These are phyloP conservation scores for Aspergillus quadricinctus DNA, from an alignment of 2,329 filamentous ascomycete genomes.

Conservation along the genomic window DNA sequence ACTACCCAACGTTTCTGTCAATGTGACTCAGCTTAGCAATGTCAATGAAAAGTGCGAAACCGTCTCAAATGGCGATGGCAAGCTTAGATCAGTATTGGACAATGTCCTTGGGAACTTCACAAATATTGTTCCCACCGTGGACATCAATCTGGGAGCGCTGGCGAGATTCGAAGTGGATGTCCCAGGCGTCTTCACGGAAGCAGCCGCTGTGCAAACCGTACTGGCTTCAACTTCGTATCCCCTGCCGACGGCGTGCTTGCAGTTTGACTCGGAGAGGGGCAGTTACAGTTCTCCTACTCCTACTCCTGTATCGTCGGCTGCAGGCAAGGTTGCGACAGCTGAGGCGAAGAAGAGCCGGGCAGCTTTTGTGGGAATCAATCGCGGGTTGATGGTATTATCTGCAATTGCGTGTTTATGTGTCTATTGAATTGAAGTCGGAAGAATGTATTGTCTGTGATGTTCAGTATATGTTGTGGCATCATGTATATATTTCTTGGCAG, in stretches of 20 bases:
- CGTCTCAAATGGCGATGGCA: background rate
- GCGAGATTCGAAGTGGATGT: slow-evolving; percentile 15
- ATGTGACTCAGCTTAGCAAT: slow-evolving; percentile 12
- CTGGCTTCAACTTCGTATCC: slow-evolving; percentile 9
- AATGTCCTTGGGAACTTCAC: slow-evolving; percentile 12
- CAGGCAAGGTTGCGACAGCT: background rate
- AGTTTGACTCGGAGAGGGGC: slow-evolving; percentile 10
- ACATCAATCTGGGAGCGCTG: slow-evolving; percentile 14
- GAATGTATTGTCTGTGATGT: background rate
- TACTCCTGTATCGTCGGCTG: background rate
- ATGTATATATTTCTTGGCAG: background rate
- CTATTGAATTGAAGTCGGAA: background rate
- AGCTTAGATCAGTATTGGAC: background rate
- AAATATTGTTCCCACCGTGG: slow-evolving; percentile 14
- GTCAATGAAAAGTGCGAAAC: slow-evolving; percentile 18
- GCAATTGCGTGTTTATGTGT: background rate
- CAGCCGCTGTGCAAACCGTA: background rate
- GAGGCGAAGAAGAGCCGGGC: background rate
- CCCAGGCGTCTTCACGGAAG: background rate
- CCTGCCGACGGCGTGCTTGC: slow-evolving; percentile 16
- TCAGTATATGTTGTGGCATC: background rate
- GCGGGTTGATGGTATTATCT: background rate
- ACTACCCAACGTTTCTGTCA: slow-evolving; percentile 18
- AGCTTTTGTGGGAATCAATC: background rate
- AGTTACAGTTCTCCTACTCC: background rate